phyloP scores from a whole-genome alignment of 345 rosid genomes.

The Dipteronia dyeriana region DNA sequence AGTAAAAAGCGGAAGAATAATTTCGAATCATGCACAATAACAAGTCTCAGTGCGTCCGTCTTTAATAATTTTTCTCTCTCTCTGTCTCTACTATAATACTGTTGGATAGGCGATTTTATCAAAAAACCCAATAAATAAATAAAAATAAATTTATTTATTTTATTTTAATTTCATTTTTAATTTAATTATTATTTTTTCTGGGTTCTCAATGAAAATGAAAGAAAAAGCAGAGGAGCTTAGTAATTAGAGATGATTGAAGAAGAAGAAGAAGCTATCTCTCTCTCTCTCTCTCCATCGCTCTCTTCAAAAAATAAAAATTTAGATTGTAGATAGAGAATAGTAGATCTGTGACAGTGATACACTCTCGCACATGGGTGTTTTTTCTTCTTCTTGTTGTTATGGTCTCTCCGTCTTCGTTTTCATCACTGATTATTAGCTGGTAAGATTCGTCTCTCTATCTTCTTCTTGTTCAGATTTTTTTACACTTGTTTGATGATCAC shows the following conservation, averaged over 20 bases:
- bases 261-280: slow-evolving; percentile 21
- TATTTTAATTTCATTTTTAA: not conserved
- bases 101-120: slow-evolving; percentile 57
- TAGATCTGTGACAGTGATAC: slow-evolving; percentile 11
- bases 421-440: slow-evolving; percentile 25
- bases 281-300: not conserved
- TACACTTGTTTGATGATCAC: slow-evolving; percentile 11
- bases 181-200: not conserved
- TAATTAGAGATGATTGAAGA: slow-evolving; percentile 23
- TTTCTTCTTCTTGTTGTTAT: too few species aligned
- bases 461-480: not conserved
- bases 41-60: slow-evolving; percentile 36
- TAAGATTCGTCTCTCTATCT: slow-evolving; percentile 38
- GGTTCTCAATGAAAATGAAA: not conserved
- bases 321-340: not conserved
- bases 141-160: not conserved
- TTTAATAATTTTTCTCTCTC: slow-evolving; percentile 21
- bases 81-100: slow-evolving; percentile 1
- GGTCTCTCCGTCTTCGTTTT: not conserved
- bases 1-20: slow-evolving; percentile 29
- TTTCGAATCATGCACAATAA: slow-evolving; percentile 17
- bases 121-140: slow-evolving; percentile 15
- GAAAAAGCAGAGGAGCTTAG: slow-evolving; percentile 22
- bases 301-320: too few species aligned
- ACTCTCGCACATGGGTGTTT: slow-evolving; percentile 3